Conservation (phyloP, 129 eudicot genomes). For the sunflower (Helianthus annuus) region HanXRQr2.0-SUNRISE NC_035440.2:41184587-41185086, state of each 20-base stretch:
- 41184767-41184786: slow-evolving; percentile 78
- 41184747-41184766: slow-evolving; percentile 79
- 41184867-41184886: background rate
- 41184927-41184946: slow-evolving; percentile 73
- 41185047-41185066: slow-evolving; percentile 53
- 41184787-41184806: slow-evolving; percentile 89
- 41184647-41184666: background rate
- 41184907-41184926: slow-evolving; percentile 43
- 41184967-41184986: slow-evolving; percentile 85
- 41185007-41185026: slow-evolving; percentile 88
- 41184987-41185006: slow-evolving; percentile 91
- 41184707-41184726: no score
- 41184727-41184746: no score
- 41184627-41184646: slow-evolving; percentile 54
- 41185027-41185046: slow-evolving; percentile 57
- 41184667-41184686: background rate
- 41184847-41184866: slow-evolving; percentile 7
- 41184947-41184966: slow-evolving; percentile 76
- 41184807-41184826: slow-evolving; percentile 84
- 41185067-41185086: slow-evolving; percentile 60
- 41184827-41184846: slow-evolving; percentile 18
- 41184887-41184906: background rate
- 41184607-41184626: slow-evolving; percentile 82
- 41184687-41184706: no score
- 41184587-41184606: slow-evolving; percentile 83